These are phyloP conservation scores for Garcia nutans DNA, from an alignment of 345 rosid species.

Conservation along the genomic window DNA sequence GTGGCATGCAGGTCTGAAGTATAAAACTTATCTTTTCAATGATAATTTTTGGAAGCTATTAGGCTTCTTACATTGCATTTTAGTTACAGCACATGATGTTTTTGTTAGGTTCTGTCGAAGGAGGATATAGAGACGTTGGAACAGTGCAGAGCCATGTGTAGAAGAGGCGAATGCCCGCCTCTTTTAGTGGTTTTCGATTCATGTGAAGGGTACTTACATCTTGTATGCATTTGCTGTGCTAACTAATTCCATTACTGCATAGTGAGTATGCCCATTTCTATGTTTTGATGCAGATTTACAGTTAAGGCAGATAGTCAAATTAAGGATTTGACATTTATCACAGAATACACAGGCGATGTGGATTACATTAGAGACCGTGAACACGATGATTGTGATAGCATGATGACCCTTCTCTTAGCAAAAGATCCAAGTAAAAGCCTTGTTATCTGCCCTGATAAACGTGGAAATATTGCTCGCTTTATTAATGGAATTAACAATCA, in stretches of 20 bases:
- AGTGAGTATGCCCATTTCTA: constrained; percentile 13
- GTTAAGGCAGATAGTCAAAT: constrained; percentile 82
- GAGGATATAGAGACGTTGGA: constrained; percentile 79
- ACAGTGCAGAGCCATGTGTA: constrained; percentile 67
- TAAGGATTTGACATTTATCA: constrained; percentile 78
- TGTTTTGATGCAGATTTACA: constrained; percentile 59
- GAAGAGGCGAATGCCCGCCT: constrained; percentile 83
- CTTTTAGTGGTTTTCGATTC: constrained; percentile 78
- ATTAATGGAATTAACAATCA: constrained; percentile 88
- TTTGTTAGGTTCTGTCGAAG: constrained; percentile 59
- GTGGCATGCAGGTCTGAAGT: constrained; percentile 80
- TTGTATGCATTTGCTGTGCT: constrained; percentile 10
- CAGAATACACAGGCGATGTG: constrained; percentile 91
- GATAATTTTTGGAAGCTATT: not conserved
- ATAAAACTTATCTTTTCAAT: not conserved
- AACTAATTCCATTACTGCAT: constrained; percentile 13
- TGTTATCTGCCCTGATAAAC: constrained; percentile 84
- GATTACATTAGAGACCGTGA: constrained; percentile 76
- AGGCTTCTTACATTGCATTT: not conserved
- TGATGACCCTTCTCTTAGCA: constrained; percentile 85
- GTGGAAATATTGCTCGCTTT: constrained; percentile 88
- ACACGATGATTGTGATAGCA: constrained; percentile 81
- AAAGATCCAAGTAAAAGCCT: constrained; percentile 62
- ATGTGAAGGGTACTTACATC: constrained; percentile 68
- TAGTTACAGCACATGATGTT: not conserved